phyloP scores from a whole-genome alignment of 2,329 filamentous ascomycete genomes.

The Claviceps arundinis region DNA sequence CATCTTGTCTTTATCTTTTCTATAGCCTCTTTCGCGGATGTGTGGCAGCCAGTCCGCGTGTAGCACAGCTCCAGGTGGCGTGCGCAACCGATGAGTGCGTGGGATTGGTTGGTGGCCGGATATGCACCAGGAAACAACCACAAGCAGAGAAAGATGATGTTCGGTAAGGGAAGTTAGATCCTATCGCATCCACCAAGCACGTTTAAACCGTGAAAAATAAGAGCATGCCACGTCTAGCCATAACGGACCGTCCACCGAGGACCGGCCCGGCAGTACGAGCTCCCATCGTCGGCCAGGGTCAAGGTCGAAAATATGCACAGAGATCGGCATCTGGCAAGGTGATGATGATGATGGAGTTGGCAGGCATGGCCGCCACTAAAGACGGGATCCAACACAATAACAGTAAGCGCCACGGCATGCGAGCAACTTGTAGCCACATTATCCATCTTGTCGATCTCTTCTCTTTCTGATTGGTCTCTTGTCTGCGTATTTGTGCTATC shows the following conservation, averaged over 20 bases:
- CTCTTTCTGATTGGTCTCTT: slow-evolving; percentile 11
- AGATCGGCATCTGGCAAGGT: neutral
- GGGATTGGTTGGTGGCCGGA: neutral
- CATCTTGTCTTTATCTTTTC: neutral
- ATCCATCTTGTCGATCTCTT: slow-evolving; percentile 29
- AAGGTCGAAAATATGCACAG: neutral
- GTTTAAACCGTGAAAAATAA: too few species aligned
- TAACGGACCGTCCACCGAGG: neutral
- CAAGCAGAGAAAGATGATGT: neutral
- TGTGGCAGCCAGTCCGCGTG: neutral
- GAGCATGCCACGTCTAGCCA: neutral
- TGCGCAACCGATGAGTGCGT: neutral
- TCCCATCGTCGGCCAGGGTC: neutral
- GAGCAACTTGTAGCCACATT: slow-evolving; percentile 1
- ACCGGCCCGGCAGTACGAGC: neutral
- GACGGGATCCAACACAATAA: slow-evolving; percentile 17
- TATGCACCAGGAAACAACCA: neutral
- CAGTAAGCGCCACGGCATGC: slow-evolving; percentile 18
- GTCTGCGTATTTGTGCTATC: slow-evolving; percentile 49
- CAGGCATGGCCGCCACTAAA: neutral
- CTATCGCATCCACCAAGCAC: neutral
- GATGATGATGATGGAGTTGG: neutral
- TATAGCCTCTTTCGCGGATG: neutral
- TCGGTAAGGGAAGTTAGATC: neutral
- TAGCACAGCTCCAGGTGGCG: neutral